Percentiles rank a stretch among this genome's conserved stretches.
Evolutionary conservation across 163 green algal species (phyloP).

Genomic region (Scenedesmus sp.): DNA sequence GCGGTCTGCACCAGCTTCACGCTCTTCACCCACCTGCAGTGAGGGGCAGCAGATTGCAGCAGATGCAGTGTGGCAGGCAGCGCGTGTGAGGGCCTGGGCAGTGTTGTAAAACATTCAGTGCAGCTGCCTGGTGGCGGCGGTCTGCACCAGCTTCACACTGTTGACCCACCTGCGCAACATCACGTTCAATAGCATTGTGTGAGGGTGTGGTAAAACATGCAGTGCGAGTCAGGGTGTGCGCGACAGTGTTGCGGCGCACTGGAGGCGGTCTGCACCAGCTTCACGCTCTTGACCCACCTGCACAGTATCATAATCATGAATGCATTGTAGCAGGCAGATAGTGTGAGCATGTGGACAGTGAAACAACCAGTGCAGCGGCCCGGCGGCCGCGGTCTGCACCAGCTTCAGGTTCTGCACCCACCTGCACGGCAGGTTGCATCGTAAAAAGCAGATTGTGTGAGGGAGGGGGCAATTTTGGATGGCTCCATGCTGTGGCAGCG

Average conservation of each 20-base stretch:
- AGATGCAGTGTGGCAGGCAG: not conserved
- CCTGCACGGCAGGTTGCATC: no score
- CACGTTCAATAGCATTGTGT: no score
- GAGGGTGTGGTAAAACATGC: no score
- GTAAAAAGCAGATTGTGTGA: no score
- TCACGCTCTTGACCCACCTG: slow-evolving; percentile 50
- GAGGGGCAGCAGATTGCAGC: not conserved
- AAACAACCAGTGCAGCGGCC: not conserved
- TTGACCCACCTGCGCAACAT: slow-evolving; percentile 42
- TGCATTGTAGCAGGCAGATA: not conserved
- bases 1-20: slow-evolving; percentile 55
- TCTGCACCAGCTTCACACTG: slow-evolving; percentile 46
- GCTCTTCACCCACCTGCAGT: slow-evolving; percentile 37
- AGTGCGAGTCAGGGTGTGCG: no score
- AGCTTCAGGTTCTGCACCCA: not conserved
- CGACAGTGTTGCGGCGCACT: no score
- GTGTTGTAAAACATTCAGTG: no score
- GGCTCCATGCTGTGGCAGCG: no score
- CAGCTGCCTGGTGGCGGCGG: slow-evolving; percentile 22
- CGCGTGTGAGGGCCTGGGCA: not conserved
- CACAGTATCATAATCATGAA: no score
- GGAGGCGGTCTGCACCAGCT: slow-evolving; percentile 49
- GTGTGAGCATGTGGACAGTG: not conserved
- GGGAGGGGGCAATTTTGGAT: no score
- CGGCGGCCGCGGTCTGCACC: not conserved